Evolutionary conservation across 768 basidiomycete genomes (phyloP), one percentile per base, ranked within the genome.

Genomic region (Aureoboletus auriporus): DNA sequence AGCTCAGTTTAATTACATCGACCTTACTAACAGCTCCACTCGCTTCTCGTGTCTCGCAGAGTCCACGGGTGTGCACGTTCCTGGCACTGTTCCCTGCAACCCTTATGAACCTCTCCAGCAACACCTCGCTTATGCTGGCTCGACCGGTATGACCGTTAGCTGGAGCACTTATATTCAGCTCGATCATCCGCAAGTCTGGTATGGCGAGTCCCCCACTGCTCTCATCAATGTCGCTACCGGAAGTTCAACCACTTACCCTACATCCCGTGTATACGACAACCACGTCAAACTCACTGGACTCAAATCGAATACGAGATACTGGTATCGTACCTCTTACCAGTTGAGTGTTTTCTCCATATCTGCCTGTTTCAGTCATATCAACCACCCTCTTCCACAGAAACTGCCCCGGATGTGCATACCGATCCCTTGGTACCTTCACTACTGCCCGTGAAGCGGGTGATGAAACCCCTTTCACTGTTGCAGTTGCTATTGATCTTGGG

Each of bases 271-370:
- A 17, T 63, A 55, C 23, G 52, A 63, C 42, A 64, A 64, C 44
- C 62, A 63, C 38, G 62, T 63, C 23, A 64, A 53, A 38, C 27
- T 63, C 29, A 62, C 55, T 4, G 60, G 55, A 11, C 54, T 63
- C 30, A 47, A 55, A n/a, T 38, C 62, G 12, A 39, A 44, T 8
- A 64, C 62, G 12, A 57, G 45, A 23, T 63, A 63, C 40, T 64
- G 63, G 62, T 63, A 63, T 31, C 60, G 60, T 23, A 49, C 49
- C 5, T 60, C 60, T 16, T 50, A 65, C 49, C 62, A 60, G 62
- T 62, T 51, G 28, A 39, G 57, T 55, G 4, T 35, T 3, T 16
- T 16, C 8, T 38, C 11, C 11, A 1, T 3, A 3, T 48, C 36
- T 12, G 10, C 13, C 10, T 27, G 6, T 4, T 35, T 20, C 12